phyloP scores from a whole-genome alignment of 768 basidiomycete genomes.

The Leccinum boreale region DNA sequence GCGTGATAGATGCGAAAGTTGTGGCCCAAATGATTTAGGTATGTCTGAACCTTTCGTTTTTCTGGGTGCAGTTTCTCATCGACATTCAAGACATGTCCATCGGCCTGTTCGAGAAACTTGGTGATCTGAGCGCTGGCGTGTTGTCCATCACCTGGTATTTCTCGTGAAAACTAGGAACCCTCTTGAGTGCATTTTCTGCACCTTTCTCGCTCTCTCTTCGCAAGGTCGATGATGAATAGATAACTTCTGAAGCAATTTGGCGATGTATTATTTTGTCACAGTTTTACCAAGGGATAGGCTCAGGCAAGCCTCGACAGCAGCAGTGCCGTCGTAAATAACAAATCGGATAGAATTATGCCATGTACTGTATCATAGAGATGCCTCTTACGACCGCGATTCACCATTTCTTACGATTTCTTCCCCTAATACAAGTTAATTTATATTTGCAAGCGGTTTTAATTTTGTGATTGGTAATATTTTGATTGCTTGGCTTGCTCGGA shows the following conservation, averaged over 20 bases:
- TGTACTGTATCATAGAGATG: slow-evolving; percentile 19
- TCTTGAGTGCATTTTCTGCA: slow-evolving; percentile 27
- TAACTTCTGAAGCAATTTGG: slow-evolving; percentile 7
- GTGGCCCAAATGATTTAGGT: slow-evolving; percentile 56
- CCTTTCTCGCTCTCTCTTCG: background rate
- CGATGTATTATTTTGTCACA: slow-evolving; percentile 23
- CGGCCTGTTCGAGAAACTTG: slow-evolving; percentile 53
- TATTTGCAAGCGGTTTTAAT: background rate
- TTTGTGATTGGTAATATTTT: background rate
- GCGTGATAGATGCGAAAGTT: slow-evolving; percentile 59
- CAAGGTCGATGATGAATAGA: slow-evolving; percentile 10
- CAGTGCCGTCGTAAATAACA: slow-evolving; percentile 2
- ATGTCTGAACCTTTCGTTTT: slow-evolving; percentile 18
- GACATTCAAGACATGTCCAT: slow-evolving; percentile 59
- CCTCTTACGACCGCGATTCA: slow-evolving; percentile 5
- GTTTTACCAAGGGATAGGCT: slow-evolving; percentile 11
- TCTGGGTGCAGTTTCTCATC: slow-evolving; percentile 4
- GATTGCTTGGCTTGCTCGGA: slow-evolving; percentile 2
- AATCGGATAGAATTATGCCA: slow-evolving; percentile 14
- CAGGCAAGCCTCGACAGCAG: slow-evolving; percentile 22
- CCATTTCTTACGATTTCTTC: slow-evolving; percentile 1
- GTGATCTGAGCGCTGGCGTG: slow-evolving; percentile 44
- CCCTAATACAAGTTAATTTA: slow-evolving; percentile 2
- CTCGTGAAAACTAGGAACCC: slow-evolving; percentile 38
- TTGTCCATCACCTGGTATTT: slow-evolving; percentile 61